A percentile compares a stretch with the other conserved stretches of the same genome.
Conservation (phyloP, 805 yeast species). For the Sungouiozyma ichnusensis region DNA sequence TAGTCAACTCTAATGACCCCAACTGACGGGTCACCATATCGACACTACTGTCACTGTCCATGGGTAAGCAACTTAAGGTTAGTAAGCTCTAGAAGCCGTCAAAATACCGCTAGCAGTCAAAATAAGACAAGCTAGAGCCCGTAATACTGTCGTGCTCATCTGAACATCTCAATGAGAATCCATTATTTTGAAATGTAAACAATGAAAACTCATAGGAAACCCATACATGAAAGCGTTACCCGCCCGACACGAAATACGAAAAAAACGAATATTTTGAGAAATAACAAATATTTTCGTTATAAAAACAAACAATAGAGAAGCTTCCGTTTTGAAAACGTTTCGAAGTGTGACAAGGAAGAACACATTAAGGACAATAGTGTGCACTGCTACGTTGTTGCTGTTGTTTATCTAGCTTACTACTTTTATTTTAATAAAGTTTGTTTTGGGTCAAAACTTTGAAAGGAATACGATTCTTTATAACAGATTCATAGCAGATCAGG, state of each 20-base stretch:
- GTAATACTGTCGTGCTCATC: too few relatives aligned
- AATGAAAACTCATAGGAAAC: not conserved
- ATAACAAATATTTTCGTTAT: not conserved
- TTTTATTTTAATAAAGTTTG: too few relatives aligned
- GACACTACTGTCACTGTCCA: not conserved
- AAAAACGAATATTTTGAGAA: not conserved
- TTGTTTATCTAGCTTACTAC: too few relatives aligned
- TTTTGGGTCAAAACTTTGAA: too few relatives aligned
- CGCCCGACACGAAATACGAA: conserved; percentile 5
- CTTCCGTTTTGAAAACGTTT: too few relatives aligned
- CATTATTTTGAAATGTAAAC: conserved; percentile 2
- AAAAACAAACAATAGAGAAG: not conserved
- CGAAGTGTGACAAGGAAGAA: too few relatives aligned
- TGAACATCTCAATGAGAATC: too few relatives aligned
- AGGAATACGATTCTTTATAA: not conserved
- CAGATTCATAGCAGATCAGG: not conserved
- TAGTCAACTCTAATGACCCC: not conserved
- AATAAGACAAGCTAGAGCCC: too few relatives aligned
- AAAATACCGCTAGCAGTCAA: too few relatives aligned
- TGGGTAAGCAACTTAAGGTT: not conserved
- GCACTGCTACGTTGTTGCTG: too few relatives aligned
- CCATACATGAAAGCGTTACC: not conserved
- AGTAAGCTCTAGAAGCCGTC: too few relatives aligned
- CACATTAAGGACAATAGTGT: too few relatives aligned
- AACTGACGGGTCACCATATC: not conserved